Evolutionary conservation across 192 early-diverging fungal genomes (phyloP).

Genomic region (Globomyces pollinis-pini): DNA sequence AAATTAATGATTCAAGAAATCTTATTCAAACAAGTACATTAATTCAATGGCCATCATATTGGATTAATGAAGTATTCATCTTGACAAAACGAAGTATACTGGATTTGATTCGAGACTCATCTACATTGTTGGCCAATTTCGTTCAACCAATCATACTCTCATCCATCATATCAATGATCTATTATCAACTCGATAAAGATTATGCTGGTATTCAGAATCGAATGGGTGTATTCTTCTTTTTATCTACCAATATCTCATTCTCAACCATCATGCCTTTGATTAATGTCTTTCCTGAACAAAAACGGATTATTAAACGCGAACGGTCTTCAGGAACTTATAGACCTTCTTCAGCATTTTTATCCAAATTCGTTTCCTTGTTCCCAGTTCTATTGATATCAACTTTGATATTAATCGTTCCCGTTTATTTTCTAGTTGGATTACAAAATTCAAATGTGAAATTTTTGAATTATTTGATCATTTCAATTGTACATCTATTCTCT

Average conservation of each 20-base stretch:
- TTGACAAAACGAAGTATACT: slow-evolving; percentile 30
- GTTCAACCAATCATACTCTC: neutral
- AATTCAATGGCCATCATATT: neutral
- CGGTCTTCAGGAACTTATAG: slow-evolving; percentile 56
- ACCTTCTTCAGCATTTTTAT: slow-evolving; percentile 52
- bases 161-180: slow-evolving; percentile 52
- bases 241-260: slow-evolving; percentile 45
- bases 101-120: neutral
- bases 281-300: slow-evolving; percentile 37
- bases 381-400: slow-evolving; percentile 4
- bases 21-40: neutral
- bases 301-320: slow-evolving; percentile 55
- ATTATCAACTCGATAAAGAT: slow-evolving; percentile 35
- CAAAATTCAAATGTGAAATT: slow-evolving; percentile 3
- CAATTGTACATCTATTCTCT: slow-evolving; percentile 14
- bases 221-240: slow-evolving; percentile 54
- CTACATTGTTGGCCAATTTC: neutral
- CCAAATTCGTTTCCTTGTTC: slow-evolving; percentile 29
- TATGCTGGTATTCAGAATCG: slow-evolving; percentile 52
- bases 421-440: slow-evolving; percentile 14
- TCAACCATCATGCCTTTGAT: slow-evolving; percentile 46
- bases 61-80: slow-evolving; percentile 39
- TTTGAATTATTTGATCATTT: slow-evolving; percentile 11
- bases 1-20: neutral
- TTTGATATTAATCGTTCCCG: slow-evolving; percentile 8